Percentiles rank a stretch among this genome's conserved stretches.
phyloP scores from a whole-genome alignment of 208 protist species.

The Phytomonas francai region DNA sequence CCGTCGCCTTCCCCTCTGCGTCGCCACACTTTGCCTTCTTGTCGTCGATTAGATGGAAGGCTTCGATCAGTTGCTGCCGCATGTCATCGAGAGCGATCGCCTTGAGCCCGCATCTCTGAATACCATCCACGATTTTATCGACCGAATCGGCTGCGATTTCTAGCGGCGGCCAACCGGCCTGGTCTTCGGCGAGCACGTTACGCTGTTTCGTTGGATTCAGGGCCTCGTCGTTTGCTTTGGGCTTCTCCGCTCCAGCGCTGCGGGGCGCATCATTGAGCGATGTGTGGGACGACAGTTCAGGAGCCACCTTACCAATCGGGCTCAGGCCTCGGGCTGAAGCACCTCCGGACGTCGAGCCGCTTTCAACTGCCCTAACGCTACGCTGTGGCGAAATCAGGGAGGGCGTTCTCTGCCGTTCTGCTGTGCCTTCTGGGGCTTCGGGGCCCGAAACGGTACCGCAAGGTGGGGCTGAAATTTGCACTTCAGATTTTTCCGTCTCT shows the following conservation, averaged over 20 bases:
- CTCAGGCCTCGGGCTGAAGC: neutral
- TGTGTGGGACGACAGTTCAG: neutral
- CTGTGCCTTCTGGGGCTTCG: neutral
- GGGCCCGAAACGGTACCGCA: neutral
- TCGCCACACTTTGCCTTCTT: neutral
- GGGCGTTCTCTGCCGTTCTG: neutral
- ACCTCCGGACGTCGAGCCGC: neutral
- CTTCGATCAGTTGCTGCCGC: slow-evolving; percentile 41
- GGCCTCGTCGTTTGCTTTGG: neutral
- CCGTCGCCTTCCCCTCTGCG: neutral
- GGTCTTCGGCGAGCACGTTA: neutral
- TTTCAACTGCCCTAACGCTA: neutral
- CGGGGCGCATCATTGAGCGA: neutral
- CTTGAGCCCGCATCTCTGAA: slow-evolving; percentile 39
- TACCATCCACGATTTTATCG: neutral
- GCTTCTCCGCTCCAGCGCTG: neutral
- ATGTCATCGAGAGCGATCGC: slow-evolving; percentile 46
- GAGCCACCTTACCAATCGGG: neutral
- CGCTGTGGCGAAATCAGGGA: neutral
- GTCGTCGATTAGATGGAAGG: slow-evolving; percentile 11
- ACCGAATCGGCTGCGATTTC: neutral
- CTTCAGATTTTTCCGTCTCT: neutral
- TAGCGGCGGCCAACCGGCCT: neutral
- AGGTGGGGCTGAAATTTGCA: neutral
- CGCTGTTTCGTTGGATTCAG: neutral